Evolutionary conservation across 2,329 filamentous ascomycete genomes (phyloP), one percentile per base, ranked within the genome.

Genomic region (Coniochaeta sp.): DNA sequence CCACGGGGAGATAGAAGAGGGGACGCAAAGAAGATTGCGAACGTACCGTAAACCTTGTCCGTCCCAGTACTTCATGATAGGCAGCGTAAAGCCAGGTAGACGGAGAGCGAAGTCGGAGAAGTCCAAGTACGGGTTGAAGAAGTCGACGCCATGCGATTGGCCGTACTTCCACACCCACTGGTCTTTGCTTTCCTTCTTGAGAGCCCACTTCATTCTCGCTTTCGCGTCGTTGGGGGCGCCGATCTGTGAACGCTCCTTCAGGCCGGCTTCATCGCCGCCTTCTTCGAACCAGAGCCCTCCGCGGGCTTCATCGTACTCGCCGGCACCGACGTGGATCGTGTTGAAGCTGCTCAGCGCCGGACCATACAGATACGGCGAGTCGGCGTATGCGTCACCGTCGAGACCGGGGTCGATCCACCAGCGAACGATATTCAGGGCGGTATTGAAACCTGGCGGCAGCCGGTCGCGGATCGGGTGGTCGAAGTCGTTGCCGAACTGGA

Each of bases 401-500:
- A 99, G 77, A 0, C 92, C 91, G 0, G 93, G 93, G 70, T 99
- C 93, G 56, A 98, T 89, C 77, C 87, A 90, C 89, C 90, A 96
- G 67, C 90, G 90, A 30, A 96, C 90, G 50, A 96, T 88, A 58
- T 86, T 87, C 74, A 97, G 86, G 0, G 92, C 93, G 10, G 90
- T 88, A 70, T 85, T 86, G 74, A 96, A 96, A 0, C 93, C 92
- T 0, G 91, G 90, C 0, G 95, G 93, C 1, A 99, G 79, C 17
- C 87, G 84, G 70, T 96, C 89, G 32, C 91, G 85, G 66, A 99
- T 95, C 0, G 95, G 91, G 57, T 89, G 85, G 69, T 96, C 93
- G 71, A 98, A 97, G 78, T 97, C 92, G 72, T 98, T 98, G 47
- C 93, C 95, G 67, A 96, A 96, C 59, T 97, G 86, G 2, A 99